Evolutionary conservation across 768 basidiomycete species (phyloP).

Genomic region (Xerocomus potaroensis): DNA sequence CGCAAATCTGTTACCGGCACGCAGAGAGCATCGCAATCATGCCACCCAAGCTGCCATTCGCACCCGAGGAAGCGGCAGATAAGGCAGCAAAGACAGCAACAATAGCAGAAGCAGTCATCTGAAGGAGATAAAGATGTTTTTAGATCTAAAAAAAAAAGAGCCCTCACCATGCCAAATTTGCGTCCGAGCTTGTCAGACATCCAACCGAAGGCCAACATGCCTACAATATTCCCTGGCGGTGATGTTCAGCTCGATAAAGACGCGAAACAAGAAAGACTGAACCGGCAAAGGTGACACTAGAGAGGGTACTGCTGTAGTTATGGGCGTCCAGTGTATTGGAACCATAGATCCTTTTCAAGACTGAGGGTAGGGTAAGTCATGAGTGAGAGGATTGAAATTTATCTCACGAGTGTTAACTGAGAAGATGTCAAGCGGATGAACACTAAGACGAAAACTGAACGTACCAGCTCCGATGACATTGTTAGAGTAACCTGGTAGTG

Average conservation of each 20-base stretch:
- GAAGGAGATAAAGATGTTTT: constrained; percentile 8
- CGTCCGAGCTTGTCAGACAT: constrained; percentile 83
- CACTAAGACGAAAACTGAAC: constrained; percentile 24
- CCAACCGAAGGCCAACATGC: constrained; percentile 80
- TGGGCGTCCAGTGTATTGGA: constrained; percentile 42
- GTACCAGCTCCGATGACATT: constrained; percentile 71
- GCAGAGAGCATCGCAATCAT: constrained; percentile 74
- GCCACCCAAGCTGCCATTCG: constrained; percentile 63
- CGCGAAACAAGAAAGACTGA: constrained; percentile 60
- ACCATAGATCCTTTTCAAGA: constrained; percentile 71
- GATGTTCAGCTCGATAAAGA: constrained; percentile 61
- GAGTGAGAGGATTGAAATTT: not conserved
- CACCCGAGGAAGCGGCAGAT: constrained; percentile 79
- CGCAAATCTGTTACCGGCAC: constrained; percentile 52
- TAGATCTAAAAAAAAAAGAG: not conserved
- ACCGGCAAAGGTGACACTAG: constrained; percentile 76
- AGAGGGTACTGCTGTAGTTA: constrained; percentile 61
- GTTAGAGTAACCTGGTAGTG: constrained; percentile 66
- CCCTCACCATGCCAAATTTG: constrained; percentile 79
- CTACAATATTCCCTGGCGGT: constrained; percentile 76
- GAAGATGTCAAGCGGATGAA: constrained; percentile 2
- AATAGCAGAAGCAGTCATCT: constrained; percentile 82
- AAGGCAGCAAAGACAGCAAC: constrained; percentile 81
- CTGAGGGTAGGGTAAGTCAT: constrained; percentile 32
- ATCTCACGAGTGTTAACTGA: constrained; percentile 65